A percentile compares a stretch with the other conserved stretches of the same genome.
These are phyloP conservation scores for Litsea cubeba DNA, from an alignment of 164 flowering plant species.

Conservation along the genomic window DNA sequence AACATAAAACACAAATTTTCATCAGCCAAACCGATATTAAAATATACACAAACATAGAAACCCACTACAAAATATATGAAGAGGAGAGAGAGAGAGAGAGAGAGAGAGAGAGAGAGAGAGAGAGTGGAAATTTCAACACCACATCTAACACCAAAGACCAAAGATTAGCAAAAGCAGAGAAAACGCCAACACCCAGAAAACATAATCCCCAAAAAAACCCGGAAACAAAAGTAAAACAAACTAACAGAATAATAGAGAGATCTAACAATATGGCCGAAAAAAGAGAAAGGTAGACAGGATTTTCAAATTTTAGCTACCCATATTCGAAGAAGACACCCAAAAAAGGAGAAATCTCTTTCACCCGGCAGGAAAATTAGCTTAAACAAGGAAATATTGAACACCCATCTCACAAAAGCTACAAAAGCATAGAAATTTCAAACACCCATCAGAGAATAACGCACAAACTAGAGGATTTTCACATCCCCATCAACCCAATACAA, in stretches of 20 bases:
- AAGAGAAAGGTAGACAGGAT: too few relatives aligned
- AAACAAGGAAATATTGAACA: not conserved
- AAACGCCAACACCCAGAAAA: not conserved
- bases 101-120: not conserved
- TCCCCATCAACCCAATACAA: too few relatives aligned
- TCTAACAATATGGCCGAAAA: not conserved
- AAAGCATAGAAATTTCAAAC: not conserved
- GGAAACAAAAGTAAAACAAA: not conserved
- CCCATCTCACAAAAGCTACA: not conserved
- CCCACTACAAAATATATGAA: not conserved
- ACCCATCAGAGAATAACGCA: not conserved
- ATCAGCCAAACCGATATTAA: not conserved
- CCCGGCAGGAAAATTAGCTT: not conserved
- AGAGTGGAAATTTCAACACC: not conserved
- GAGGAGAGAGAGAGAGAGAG: not conserved
- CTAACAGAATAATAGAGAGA: not conserved
- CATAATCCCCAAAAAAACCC: not conserved
- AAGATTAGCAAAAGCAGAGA: not conserved
- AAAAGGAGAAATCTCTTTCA: not conserved
- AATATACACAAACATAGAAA: not conserved
- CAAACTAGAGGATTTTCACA: not conserved
- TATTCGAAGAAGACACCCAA: too few relatives aligned
- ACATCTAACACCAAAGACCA: not conserved
- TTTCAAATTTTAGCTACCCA: too few relatives aligned
- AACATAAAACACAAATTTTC: not conserved